Base-by-base conservation (phyloP, 768 basidiomycete species). In the Tylopilus cervinicoccineus region DNA sequence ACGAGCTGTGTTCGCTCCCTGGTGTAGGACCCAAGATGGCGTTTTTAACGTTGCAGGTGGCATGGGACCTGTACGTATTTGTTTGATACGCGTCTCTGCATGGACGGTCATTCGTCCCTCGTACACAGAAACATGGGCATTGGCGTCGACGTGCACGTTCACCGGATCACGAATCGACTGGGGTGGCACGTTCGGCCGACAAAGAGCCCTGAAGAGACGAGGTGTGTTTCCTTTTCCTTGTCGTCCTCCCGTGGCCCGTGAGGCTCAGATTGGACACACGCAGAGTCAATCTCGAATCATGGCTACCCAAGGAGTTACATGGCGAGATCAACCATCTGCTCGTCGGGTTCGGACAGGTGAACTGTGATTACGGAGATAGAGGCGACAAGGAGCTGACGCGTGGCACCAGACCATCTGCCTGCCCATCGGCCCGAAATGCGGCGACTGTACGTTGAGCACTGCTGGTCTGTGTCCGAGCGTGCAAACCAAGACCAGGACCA, bases 11-110 rank as follows among this genome's bases (percentile, higher is more conserved):
- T 56, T 86, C 86, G 5, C 69, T 98, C 12, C 83, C 84, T 2
- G 95, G 95, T 0, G 93, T 97, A 0, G 95, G 95, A 0, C 95
- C 93, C 0, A 98, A 99, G 67, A 96, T 98, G 93, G 91, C 91
- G 1, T 95, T 90, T 68, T 65, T 96, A 29, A 72, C 83, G 2
- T 73, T 95, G 3, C 92, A 93, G 55, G 78, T 79, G 23, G 92
- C 90, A 2, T 95, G 90, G 91, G 77, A 86, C 54, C 52, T 90
- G 87, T 89, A 58, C 47, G 84, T 50, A 17, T 4, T 6, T 26
- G 22, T n/a, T 26, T 20, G 17, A n/a, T 10, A 34, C 16, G 17
- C n/a, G n/a, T n/a, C n/a, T n/a, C n/a, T n/a, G n/a, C n/a, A n/a
- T n/a, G n/a, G n/a, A n/a, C n/a, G n/a, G n/a, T n/a, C n/a, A n/a